Percentiles rank a stretch among this genome's conserved stretches.
Evolutionary conservation across 768 basidiomycete genomes (phyloP).

Genomic region (Russula lepida): DNA sequence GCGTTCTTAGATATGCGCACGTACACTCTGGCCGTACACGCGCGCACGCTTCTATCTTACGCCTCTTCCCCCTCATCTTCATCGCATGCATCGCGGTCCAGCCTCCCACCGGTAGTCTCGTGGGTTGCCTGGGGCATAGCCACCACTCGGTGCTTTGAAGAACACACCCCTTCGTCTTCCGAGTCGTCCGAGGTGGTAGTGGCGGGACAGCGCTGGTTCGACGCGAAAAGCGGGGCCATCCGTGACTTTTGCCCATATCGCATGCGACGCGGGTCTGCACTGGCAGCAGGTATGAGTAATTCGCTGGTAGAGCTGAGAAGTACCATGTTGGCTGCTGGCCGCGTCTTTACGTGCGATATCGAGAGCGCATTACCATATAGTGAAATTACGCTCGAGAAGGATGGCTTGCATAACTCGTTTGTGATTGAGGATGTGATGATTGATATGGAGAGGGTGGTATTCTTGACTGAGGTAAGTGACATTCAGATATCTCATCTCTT

Average conservation of each 20-base stretch:
- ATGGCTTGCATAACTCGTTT: not conserved
- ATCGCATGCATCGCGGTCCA: not conserved
- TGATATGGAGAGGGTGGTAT: not conserved
- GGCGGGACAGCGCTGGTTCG: not conserved
- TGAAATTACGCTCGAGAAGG: not conserved
- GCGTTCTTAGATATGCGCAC: not conserved
- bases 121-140: conserved; percentile 1
- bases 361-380: not conserved
- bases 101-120: not conserved
- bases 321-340: not conserved
- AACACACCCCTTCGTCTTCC: not conserved
- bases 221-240: not conserved
- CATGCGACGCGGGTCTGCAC: not conserved
- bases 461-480: not conserved
- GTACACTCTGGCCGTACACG: conserved; percentile 1
- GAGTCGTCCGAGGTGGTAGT: not conserved
- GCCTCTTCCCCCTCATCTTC: not conserved
- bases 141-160: not conserved
- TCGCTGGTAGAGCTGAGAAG: not conserved
- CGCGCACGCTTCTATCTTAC: not conserved
- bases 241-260: conserved; percentile 1
- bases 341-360: not conserved
- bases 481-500: not conserved
- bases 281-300: not conserved
- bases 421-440: not conserved